Evolutionary conservation across 352 stramenopile genomes (phyloP).

Genomic region (Thalassiosira ordinaria): DNA sequence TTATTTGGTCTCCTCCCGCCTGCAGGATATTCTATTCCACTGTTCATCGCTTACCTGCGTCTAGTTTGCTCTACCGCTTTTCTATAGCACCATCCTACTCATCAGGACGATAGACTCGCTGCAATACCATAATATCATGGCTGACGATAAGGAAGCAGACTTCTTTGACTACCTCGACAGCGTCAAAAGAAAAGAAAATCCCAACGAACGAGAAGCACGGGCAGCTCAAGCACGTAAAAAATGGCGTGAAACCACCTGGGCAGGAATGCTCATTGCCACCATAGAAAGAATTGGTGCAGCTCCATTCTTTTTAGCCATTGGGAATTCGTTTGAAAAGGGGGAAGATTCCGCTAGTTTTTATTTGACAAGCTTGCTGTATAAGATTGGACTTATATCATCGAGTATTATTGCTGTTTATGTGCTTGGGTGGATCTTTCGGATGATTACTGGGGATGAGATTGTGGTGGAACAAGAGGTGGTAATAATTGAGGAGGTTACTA

Average conservation of each 20-base stretch:
- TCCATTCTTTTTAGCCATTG: slow-evolving; percentile 17
- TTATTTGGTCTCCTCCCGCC: too few species aligned
- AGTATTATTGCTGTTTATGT: slow-evolving; percentile 27
- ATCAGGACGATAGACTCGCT: too few species aligned
- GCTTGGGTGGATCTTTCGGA: slow-evolving; percentile 4
- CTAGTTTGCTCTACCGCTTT: too few species aligned
- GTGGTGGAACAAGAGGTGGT: slow-evolving; percentile 28
- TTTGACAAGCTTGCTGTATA: slow-evolving; percentile 13
- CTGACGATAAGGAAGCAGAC: slow-evolving; percentile 13
- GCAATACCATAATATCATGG: too few species aligned
- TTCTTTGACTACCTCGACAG: slow-evolving; percentile 17
- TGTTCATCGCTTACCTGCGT: too few species aligned
- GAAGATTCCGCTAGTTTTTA: slow-evolving; percentile 20
- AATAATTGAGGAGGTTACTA: slow-evolving; percentile 18
- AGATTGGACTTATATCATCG: slow-evolving; percentile 12
- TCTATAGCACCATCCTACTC: too few species aligned
- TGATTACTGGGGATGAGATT: slow-evolving; percentile 24
- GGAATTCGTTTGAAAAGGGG: slow-evolving; percentile 19
- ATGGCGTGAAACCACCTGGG: slow-evolving; percentile 27
- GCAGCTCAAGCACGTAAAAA: slow-evolving; percentile 6
- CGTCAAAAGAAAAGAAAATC: slow-evolving; percentile 11
- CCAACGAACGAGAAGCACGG: background rate
- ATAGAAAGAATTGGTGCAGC: slow-evolving; percentile 9
- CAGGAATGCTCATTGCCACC: slow-evolving; percentile 1
- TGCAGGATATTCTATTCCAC: too few species aligned